Evolutionary conservation across 441 rosid genomes (phyloP).

Genomic region (Breynia disticha): DNA sequence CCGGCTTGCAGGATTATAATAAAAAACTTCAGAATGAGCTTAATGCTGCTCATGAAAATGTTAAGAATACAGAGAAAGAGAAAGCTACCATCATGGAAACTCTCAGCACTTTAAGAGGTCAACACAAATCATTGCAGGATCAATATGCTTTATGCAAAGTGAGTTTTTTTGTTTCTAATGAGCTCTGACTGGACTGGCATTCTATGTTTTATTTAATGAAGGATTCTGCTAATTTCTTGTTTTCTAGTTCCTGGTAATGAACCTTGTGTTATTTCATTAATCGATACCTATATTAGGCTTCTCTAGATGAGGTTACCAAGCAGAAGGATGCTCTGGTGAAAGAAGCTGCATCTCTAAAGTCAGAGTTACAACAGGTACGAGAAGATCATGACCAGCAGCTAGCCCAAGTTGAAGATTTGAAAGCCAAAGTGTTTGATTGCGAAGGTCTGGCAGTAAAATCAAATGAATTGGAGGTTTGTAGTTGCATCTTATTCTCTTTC

Average conservation of each 20-base stretch:
- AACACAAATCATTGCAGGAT: conserved; percentile 72
- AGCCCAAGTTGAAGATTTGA: conserved; percentile 43
- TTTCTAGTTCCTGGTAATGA: not conserved
- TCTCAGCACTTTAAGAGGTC: conserved; percentile 71
- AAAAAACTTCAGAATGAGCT: conserved; percentile 68
- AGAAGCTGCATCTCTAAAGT: conserved; percentile 59
- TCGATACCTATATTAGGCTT: conserved; percentile 34
- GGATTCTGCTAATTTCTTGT: not conserved
- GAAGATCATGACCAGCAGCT: conserved; percentile 69
- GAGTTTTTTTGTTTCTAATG: conserved; percentile 11
- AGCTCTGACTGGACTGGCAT: not conserved
- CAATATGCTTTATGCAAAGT: conserved; percentile 69
- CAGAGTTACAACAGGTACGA: conserved; percentile 62
- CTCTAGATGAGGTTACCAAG: conserved; percentile 57
- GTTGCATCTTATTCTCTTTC: not conserved
- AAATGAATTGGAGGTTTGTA: conserved; percentile 72
- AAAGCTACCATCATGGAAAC: conserved; percentile 67
- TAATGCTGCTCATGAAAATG: conserved; percentile 50
- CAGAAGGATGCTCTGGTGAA: conserved; percentile 50
- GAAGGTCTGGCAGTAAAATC: conserved; percentile 56
- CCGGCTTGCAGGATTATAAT: conserved; percentile 74
- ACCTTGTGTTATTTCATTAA: not conserved
- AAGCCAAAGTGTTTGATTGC: conserved; percentile 44
- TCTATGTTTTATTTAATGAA: too few species aligned
- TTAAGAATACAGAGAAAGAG: conserved; percentile 65